These are phyloP conservation scores for Coniochaeta pulveracea DNA, from an alignment of 2,329 filamentous ascomycete species.

Conservation along the genomic window DNA sequence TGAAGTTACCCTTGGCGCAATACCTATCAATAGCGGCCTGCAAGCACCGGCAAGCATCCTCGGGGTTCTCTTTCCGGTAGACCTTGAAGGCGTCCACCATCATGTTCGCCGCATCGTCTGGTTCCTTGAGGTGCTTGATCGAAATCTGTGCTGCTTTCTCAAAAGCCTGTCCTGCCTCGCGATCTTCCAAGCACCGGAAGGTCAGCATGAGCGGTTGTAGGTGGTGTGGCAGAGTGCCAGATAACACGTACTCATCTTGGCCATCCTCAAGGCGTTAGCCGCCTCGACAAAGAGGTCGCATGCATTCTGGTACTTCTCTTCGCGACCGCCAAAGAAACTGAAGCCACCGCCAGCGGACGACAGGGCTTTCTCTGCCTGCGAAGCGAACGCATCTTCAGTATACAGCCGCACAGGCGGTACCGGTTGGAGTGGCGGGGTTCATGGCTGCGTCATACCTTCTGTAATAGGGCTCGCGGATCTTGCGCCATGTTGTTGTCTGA, in stretches of 20 bases:
- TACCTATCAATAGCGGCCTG: slow-evolving; percentile 76
- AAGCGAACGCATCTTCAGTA: neutral
- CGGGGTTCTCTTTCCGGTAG: slow-evolving; percentile 75
- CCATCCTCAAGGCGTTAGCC: slow-evolving; percentile 82
- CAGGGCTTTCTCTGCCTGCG: slow-evolving; percentile 79
- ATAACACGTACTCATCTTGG: slow-evolving; percentile 62
- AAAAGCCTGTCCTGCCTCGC: slow-evolving; percentile 78
- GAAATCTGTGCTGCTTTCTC: slow-evolving; percentile 80
- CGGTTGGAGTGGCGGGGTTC: slow-evolving; percentile 2
- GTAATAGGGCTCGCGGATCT: slow-evolving; percentile 15
- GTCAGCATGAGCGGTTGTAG: slow-evolving; percentile 5
- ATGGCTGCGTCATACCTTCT: slow-evolving; percentile 11
- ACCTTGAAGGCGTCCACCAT: slow-evolving; percentile 89
- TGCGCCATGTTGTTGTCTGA: slow-evolving; percentile 15
- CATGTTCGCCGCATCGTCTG: slow-evolving; percentile 83
- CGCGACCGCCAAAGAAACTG: slow-evolving; percentile 75
- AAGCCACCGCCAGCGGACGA: slow-evolving; percentile 69
- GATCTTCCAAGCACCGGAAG: slow-evolving; percentile 36
- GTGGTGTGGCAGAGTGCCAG: neutral
- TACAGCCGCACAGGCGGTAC: neutral
- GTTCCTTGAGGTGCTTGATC: slow-evolving; percentile 71
- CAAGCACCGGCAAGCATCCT: slow-evolving; percentile 72
- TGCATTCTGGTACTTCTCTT: slow-evolving; percentile 84
- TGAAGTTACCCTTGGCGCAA: slow-evolving; percentile 80
- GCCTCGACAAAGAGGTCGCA: slow-evolving; percentile 81